Percentiles rank a stretch among this genome's conserved stretches.
Conservation (phyloP, 2,329 filamentous ascomycete species). For the Trichoderma aggressivum region DNA sequence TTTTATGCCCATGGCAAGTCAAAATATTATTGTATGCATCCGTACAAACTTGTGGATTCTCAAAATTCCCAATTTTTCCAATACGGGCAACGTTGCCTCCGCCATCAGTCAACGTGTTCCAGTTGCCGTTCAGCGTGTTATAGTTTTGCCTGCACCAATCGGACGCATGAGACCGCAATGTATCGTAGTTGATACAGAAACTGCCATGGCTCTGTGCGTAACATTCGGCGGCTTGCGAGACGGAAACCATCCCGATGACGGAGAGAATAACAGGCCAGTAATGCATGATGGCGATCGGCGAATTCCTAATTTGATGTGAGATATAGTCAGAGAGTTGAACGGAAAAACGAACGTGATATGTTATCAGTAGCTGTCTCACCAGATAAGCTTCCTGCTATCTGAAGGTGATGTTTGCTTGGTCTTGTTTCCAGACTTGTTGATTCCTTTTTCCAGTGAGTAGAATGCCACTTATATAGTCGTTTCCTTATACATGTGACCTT, state of each 20-base stretch:
- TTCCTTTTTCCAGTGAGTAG: not conserved
- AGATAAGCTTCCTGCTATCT: not conserved
- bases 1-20: not conserved
- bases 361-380: not conserved
- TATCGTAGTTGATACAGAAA: not conserved
- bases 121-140: not conserved
- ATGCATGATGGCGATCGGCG: not conserved
- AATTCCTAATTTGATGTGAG: not conserved
- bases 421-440: not conserved
- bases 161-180: not conserved
- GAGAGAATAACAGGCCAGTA: not conserved
- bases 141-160: not conserved
- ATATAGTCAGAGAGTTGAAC: not conserved
- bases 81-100: not conserved
- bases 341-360: not conserved
- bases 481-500: not conserved
- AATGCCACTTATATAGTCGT: not conserved
- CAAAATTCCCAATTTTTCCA: not conserved
- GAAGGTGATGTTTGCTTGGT: not conserved
- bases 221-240: not conserved
- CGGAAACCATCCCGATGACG: not conserved
- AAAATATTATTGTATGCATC: not conserved
- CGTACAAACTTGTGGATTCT: not conserved
- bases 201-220: not conserved
- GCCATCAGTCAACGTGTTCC: not conserved